Base-by-base conservation (phyloP, 768 basidiomycete genomes). In the Albatrellus ellisii region DNA sequence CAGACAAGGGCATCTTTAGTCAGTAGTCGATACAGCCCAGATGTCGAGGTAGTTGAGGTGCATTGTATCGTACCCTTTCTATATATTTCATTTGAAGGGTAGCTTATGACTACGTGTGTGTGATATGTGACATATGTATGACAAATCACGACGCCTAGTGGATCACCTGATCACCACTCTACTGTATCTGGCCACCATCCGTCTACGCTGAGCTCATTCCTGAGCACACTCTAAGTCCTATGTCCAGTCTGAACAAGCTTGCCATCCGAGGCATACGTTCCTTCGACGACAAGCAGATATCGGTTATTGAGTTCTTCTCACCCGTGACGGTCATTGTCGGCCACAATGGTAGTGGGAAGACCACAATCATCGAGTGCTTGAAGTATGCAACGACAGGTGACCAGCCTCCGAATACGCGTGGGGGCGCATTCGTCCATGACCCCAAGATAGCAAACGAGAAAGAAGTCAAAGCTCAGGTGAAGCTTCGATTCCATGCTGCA, bases 381-480 rank as follows among this genome's bases (percentile, higher is more conserved):
- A 98, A 98, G 67, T 99, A 99, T 58, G 90, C 89, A 9, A 95
- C 95, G 0, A 99, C 95, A 0, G 95, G 95, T 22, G 94, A 98
- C 59, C 84, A 98, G 52, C 95, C 95, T 0, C 88, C 95, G 1
- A 94, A 94, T 56, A 89, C 92, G 18, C 89, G 91, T 46, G 94
- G 94, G 25, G 95, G 94, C n/a, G 95, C 95, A 0, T 99, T 98
- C 61, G 65, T 99, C 3, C 95, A 99, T 59, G 95, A 99, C 62
- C 95, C 95, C 1, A 95, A 95, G 69, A 94, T 99, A 78, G 95
- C 95, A 6, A 92, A 94, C 56, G 91, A 97, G 69, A 94, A 92
- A 57, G 94, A 98, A 57, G 94, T 99, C 53, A 97, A 94, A 63
- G 95, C 95, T 2, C 92, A 97, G 63, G 95, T 99, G 51, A 91